phyloP scores from a whole-genome alignment of 2,329 filamentous ascomycete genomes.

The Gliomastix tumulicola region DNA sequence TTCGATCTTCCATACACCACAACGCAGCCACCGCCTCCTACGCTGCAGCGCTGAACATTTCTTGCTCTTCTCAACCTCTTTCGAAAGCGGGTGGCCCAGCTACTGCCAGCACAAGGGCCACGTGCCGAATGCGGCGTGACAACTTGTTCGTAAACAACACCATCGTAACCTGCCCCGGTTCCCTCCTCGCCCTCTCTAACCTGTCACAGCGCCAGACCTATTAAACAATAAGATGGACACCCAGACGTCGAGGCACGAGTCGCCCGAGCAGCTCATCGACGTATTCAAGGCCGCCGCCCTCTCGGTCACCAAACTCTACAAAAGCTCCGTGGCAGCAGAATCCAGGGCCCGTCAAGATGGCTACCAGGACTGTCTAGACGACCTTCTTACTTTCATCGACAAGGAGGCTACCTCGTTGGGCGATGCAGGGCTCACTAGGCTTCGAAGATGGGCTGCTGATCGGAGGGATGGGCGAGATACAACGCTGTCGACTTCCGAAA shows the following conservation, averaged over 20 bases:
- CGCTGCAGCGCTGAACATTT: too few relatives aligned
- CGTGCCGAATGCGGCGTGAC: too few relatives aligned
- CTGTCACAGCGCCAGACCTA: too few relatives aligned
- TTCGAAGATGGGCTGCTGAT: slow-evolving; percentile 62
- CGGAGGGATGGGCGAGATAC: slow-evolving; percentile 57
- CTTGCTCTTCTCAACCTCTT: too few relatives aligned
- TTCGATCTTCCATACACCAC: too few relatives aligned
- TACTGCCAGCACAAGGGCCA: too few relatives aligned
- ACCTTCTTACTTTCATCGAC: slow-evolving; percentile 80
- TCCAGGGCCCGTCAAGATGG: slow-evolving; percentile 70
- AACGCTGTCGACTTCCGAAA: slow-evolving; percentile 48
- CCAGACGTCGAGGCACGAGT: slow-evolving; percentile 22
- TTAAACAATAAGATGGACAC: slow-evolving; percentile 6
- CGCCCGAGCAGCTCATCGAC: slow-evolving; percentile 66
- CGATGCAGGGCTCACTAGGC: slow-evolving; percentile 67
- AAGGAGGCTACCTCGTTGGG: slow-evolving; percentile 69
- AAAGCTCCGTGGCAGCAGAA: slow-evolving; percentile 75
- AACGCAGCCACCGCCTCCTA: too few relatives aligned
- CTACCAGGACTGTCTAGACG: slow-evolving; percentile 91
- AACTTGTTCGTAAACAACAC: too few relatives aligned
- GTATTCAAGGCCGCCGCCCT: slow-evolving; percentile 89
- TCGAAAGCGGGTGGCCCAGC: too few relatives aligned
- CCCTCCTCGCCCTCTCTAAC: too few relatives aligned
- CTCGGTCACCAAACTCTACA: slow-evolving; percentile 94
- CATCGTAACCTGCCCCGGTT: too few relatives aligned